Evolutionary conservation across 441 rosid genomes (phyloP).

Genomic region (Erodium texanum): DNA sequence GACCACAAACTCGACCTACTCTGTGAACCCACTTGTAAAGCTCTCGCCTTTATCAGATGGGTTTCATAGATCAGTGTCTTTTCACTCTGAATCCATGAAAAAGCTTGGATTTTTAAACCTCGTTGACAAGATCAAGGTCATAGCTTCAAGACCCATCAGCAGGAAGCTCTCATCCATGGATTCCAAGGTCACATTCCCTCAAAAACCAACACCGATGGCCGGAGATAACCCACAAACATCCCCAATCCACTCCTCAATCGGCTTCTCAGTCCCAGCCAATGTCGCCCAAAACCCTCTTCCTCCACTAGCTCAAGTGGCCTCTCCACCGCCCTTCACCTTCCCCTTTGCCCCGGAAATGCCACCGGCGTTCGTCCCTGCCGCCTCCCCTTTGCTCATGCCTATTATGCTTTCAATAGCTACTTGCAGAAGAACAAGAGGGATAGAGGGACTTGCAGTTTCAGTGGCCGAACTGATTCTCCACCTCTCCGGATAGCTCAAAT

Average conservation of each 20-base stretch:
- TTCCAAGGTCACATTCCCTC: constrained; percentile 32
- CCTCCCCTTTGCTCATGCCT: constrained; percentile 46
- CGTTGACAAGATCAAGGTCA: constrained; percentile 31
- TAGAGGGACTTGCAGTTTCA: constrained; percentile 47
- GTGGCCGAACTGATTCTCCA: no score
- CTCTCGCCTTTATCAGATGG: constrained; percentile 27
- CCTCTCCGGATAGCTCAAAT: no score
- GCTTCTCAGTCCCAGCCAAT: constrained; percentile 41
- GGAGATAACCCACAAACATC: constrained; percentile 29
- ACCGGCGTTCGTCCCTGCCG: no score
- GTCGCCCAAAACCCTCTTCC: constrained; percentile 31
- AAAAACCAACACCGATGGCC: constrained; percentile 37
- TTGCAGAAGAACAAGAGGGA: constrained; percentile 51
- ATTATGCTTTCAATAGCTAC: constrained; percentile 51
- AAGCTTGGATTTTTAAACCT: constrained; percentile 36
- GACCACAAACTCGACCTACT: constrained; percentile 46
- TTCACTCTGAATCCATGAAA: constrained; percentile 25
- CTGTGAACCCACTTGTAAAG: constrained; percentile 22
- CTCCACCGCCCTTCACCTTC: constrained; percentile 26
- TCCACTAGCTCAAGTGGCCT: constrained; percentile 15
- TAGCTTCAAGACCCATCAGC: constrained; percentile 21
- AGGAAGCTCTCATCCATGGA: constrained; percentile 40
- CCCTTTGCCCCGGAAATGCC: constrained; percentile 30
- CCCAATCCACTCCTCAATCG: constrained; percentile 40
- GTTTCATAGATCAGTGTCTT: constrained; percentile 21